Evolutionary conservation across 2,329 filamentous ascomycete species (phyloP).

Genomic region (Colletotrichum sp.): DNA sequence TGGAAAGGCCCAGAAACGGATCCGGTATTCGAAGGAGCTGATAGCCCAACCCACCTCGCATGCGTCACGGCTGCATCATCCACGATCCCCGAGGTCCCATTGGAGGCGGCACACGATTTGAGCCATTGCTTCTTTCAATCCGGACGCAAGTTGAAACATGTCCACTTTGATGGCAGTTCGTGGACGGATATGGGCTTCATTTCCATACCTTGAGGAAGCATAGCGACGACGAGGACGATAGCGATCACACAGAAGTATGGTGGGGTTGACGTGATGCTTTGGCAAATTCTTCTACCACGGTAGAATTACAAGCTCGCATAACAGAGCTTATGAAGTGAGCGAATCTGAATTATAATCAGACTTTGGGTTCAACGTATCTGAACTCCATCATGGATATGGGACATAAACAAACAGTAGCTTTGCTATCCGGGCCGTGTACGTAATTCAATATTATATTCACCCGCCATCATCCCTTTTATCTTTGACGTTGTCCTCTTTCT

Average conservation of each 20-base stretch:
- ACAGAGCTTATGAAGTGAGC: neutral
- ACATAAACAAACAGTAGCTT: neutral
- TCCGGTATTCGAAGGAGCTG: conserved; percentile 9
- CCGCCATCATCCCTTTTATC: neutral
- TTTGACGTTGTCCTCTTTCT: neutral
- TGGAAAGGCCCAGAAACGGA: conserved; percentile 21
- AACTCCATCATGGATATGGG: neutral
- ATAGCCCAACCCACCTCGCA: conserved; percentile 11
- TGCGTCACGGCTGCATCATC: conserved; percentile 15
- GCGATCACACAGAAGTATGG: neutral
- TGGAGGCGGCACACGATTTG: conserved; percentile 1
- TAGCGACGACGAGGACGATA: neutral
- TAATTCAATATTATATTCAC: neutral
- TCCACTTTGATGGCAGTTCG: conserved; percentile 10
- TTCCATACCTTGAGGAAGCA: neutral
- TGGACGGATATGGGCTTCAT: conserved; percentile 15
- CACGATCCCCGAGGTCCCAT: neutral
- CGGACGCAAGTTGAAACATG: conserved; percentile 2
- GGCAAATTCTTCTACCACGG: neutral
- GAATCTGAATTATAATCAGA: neutral
- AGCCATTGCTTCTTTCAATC: conserved; percentile 21
- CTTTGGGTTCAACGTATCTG: neutral
- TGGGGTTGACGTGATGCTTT: neutral
- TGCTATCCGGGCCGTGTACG: neutral
- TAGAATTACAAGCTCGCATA: neutral